These are phyloP conservation scores for Alectoria sarmentosa DNA, from an alignment of 495 filamentous ascomycete genomes.

Conservation along the genomic window DNA sequence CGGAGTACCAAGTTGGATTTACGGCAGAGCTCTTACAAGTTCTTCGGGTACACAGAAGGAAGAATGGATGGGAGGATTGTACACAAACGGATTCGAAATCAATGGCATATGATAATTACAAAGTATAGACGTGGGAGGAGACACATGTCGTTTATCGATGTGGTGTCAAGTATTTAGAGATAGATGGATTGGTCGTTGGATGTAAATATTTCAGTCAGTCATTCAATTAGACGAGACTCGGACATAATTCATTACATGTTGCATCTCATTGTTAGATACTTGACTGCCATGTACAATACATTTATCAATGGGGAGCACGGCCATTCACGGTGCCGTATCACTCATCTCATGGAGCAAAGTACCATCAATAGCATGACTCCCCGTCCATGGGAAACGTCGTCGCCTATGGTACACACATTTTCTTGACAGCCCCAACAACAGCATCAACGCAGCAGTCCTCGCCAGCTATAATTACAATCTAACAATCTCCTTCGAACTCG, in stretches of 20 bases:
- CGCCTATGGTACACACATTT: no score
- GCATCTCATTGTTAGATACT: not conserved
- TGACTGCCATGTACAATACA: no score
- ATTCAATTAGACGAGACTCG: not conserved
- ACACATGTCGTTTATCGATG: not conserved
- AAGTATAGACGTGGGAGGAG: not conserved
- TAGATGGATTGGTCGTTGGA: not conserved
- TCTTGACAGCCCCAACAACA: no score
- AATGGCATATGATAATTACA: not conserved
- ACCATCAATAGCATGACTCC: no score
- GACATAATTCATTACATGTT: not conserved
- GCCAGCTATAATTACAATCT: no score
- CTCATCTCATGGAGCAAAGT: no score
- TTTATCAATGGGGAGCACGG: no score
- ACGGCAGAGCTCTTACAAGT: not conserved
- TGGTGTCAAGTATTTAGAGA: not conserved
- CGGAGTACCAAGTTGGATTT: not conserved
- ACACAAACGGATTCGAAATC: not conserved
- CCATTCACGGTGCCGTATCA: no score
- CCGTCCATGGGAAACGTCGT: no score
- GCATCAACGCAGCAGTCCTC: no score
- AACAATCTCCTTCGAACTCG: no score
- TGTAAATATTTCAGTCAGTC: not conserved
- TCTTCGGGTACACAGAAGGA: not conserved
- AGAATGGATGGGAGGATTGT: not conserved